Percentiles rank a stretch among this genome's conserved stretches.
Conservation (phyloP, 2,329 filamentous ascomycete species). For the Ophiostoma pallidulum region DNA sequence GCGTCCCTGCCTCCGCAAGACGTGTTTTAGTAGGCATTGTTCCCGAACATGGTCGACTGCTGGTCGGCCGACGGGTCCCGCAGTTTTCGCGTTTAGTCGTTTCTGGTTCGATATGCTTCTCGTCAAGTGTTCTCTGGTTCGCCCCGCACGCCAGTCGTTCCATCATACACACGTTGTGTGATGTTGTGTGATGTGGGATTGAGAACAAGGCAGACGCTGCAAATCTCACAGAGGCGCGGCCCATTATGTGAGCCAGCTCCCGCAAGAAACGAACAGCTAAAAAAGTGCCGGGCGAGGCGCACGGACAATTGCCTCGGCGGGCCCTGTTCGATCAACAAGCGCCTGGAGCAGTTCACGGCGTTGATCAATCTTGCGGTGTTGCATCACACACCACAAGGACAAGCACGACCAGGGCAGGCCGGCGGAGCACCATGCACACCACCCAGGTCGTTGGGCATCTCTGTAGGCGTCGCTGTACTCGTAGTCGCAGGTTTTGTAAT, state of each 20-base stretch:
- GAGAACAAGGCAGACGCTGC: neutral
- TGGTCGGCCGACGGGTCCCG: conserved; percentile 3
- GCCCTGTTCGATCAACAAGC: conserved; percentile 16
- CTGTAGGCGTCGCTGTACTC: too few relatives aligned
- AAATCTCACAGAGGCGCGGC: conserved; percentile 1
- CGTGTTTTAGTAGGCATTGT: conserved; percentile 13
- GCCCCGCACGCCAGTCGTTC: conserved; percentile 7
- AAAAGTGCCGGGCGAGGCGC: conserved; percentile 17
- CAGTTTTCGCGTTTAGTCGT: neutral
- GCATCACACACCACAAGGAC: conserved; percentile 10
- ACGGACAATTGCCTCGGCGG: conserved; percentile 22
- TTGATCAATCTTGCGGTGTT: conserved; percentile 15
- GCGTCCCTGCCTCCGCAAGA: conserved; percentile 9
- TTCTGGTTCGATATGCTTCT: neutral
- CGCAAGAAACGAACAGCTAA: neutral
- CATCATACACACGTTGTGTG: conserved; percentile 22
- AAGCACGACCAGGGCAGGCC: neutral
- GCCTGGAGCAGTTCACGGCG: conserved; percentile 13
- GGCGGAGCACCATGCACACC: neutral
- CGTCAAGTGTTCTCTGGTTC: neutral
- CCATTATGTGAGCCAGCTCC: neutral
- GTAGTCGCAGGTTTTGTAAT: neutral
- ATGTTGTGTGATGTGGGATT: conserved; percentile 21
- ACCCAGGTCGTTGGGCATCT: neutral
- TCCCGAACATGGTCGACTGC: conserved; percentile 9